Conservation (phyloP, 495 filamentous ascomycete genomes). For the Xylaria bambusicola region DNA sequence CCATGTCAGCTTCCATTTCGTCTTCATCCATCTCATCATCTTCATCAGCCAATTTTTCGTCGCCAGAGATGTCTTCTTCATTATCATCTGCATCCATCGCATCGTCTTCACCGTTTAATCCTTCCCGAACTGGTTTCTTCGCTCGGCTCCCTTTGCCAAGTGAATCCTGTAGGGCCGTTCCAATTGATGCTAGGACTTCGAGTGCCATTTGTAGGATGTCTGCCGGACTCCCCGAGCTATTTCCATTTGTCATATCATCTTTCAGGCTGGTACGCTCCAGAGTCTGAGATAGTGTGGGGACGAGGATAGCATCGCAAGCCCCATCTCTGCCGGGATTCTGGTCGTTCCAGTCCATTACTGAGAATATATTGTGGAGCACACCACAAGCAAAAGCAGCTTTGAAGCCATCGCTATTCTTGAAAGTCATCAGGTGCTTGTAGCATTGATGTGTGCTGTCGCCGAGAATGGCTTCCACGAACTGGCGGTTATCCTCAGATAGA, state of each 20-base stretch:
- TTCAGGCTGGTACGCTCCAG: slow-evolving; percentile 35
- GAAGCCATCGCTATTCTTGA: slow-evolving; percentile 36
- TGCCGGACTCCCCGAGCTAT: slow-evolving; percentile 25
- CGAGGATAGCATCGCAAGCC: slow-evolving; percentile 48
- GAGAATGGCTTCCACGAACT: slow-evolving; percentile 45
- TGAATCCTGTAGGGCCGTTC: slow-evolving; percentile 52
- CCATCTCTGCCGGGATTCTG: slow-evolving; percentile 48
- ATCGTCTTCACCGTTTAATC: slow-evolving; percentile 33
- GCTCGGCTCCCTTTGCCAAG: slow-evolving; percentile 40
- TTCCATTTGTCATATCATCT: slow-evolving; percentile 29
- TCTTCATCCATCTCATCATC: slow-evolving; percentile 41
- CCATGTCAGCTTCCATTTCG: slow-evolving; percentile 60
- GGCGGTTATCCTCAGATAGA: slow-evolving; percentile 57
- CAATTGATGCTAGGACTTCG: slow-evolving; percentile 61
- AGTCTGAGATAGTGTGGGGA: slow-evolving; percentile 44
- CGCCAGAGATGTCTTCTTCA: slow-evolving; percentile 29
- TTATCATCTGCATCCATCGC: slow-evolving; percentile 39
- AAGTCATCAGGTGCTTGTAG: slow-evolving; percentile 40
- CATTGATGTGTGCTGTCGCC: slow-evolving; percentile 38
- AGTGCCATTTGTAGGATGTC: slow-evolving; percentile 52
- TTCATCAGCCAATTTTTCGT: slow-evolving; percentile 35
- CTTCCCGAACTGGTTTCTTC: slow-evolving; percentile 33
- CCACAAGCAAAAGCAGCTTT: slow-evolving; percentile 50
- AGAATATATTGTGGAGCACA: slow-evolving; percentile 56
- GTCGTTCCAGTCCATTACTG: slow-evolving; percentile 49